Conservation (phyloP, 2,329 filamentous ascomycete species). For the Tolypocladium endophyticum region DNA sequence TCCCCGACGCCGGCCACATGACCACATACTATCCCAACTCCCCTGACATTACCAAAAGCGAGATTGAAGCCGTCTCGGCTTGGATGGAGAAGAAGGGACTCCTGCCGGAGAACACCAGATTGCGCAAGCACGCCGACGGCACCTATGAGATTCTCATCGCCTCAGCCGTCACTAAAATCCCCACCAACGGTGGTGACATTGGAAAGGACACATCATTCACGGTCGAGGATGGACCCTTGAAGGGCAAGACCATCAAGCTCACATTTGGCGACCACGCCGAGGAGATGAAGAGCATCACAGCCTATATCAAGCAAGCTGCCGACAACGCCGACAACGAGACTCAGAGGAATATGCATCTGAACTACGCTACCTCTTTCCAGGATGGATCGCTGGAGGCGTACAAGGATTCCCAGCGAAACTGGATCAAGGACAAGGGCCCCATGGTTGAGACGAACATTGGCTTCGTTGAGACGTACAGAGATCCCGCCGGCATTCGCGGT, state of each 20-base stretch:
- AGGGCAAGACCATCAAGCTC: slow-evolving; percentile 59
- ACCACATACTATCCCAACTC: slow-evolving; percentile 77
- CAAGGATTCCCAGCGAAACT: slow-evolving; percentile 70
- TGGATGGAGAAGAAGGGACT: slow-evolving; percentile 64
- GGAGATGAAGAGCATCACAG: slow-evolving; percentile 59
- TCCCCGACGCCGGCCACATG: slow-evolving; percentile 63
- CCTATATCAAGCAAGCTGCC: slow-evolving; percentile 57
- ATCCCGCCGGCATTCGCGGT: slow-evolving; percentile 68
- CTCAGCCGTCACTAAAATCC: slow-evolving; percentile 51
- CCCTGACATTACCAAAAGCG: slow-evolving; percentile 59
- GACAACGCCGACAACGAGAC: slow-evolving; percentile 63
- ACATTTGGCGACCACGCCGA: slow-evolving; percentile 65
- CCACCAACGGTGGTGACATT: slow-evolving; percentile 54
- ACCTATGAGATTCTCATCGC: slow-evolving; percentile 67
- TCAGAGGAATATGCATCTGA: slow-evolving; percentile 61
- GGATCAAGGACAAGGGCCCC: slow-evolving; percentile 76
- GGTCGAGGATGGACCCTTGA: slow-evolving; percentile 46
- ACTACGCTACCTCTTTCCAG: slow-evolving; percentile 66
- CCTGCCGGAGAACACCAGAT: slow-evolving; percentile 65
- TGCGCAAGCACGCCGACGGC: slow-evolving; percentile 54
- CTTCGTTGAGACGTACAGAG: slow-evolving; percentile 78
- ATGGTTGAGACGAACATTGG: slow-evolving; percentile 73
- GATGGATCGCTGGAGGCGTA: slow-evolving; percentile 65
- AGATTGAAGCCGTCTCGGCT: slow-evolving; percentile 62
- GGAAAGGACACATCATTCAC: slow-evolving; percentile 53